Conservation (phyloP, 768 basidiomycete genomes). For the Favolaschia claudopus region DNA sequence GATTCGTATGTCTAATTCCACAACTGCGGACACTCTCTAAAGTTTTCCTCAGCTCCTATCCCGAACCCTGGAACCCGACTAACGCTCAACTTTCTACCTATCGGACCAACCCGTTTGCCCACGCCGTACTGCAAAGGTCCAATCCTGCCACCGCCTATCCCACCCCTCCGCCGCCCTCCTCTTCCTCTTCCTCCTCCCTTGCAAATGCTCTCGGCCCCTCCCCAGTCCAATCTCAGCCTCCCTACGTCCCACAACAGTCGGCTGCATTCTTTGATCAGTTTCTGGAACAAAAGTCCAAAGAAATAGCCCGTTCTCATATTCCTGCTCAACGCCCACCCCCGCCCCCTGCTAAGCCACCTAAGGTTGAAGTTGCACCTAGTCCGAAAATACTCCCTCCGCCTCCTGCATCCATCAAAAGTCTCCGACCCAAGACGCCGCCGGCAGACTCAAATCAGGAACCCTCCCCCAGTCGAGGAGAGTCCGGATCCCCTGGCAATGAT, state of each 20-base stretch:
- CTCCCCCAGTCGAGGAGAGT: slow-evolving; percentile 46
- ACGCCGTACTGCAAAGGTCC: slow-evolving; percentile 69
- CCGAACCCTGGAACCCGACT: slow-evolving; percentile 49
- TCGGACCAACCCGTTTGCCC: slow-evolving; percentile 64
- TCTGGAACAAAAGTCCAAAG: slow-evolving; percentile 60
- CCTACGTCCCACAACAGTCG: slow-evolving; percentile 65
- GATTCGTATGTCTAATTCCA: slow-evolving; percentile 49
- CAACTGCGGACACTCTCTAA: slow-evolving; percentile 30
- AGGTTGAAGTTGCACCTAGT: neutral
- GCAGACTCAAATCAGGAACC: slow-evolving; percentile 24
- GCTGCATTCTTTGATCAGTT: slow-evolving; percentile 72
- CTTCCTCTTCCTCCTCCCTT: slow-evolving; percentile 75
- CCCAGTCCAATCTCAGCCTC: slow-evolving; percentile 25
- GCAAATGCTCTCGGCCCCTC: slow-evolving; percentile 69
- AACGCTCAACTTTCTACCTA: slow-evolving; percentile 57
- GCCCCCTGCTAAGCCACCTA: slow-evolving; percentile 15
- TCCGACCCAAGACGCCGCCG: slow-evolving; percentile 38
- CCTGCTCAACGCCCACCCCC: slow-evolving; percentile 28
- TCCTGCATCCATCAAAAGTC: neutral
- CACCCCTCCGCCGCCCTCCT: slow-evolving; percentile 74
- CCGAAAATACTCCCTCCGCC: slow-evolving; percentile 14
- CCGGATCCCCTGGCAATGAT: slow-evolving; percentile 63
- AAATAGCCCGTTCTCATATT: slow-evolving; percentile 36
- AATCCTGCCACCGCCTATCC: slow-evolving; percentile 72
- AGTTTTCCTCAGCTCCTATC: slow-evolving; percentile 39